Conservation (phyloP, 2,329 filamentous ascomycete species). For the Aspergillus aculeatinus region DNA sequence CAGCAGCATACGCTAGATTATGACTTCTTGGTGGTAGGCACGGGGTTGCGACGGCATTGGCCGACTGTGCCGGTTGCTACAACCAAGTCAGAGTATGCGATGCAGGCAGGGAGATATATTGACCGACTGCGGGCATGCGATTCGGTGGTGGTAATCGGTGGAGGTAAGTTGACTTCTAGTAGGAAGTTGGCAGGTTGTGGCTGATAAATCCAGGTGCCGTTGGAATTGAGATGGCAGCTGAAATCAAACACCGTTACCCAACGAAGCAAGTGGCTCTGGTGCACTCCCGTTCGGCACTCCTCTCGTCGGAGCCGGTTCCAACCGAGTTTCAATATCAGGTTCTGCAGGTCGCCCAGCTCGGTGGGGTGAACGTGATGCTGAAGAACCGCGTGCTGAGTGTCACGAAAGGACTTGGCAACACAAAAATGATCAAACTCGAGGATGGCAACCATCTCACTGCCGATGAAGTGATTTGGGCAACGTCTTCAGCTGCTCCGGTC, state of each 20-base stretch:
- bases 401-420: background rate
- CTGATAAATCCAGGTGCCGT: slow-evolving; percentile 60
- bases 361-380: background rate
- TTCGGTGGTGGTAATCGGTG: slow-evolving; percentile 56
- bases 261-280: slow-evolving; percentile 66
- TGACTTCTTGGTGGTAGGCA: slow-evolving; percentile 69
- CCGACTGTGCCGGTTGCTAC: slow-evolving; percentile 68
- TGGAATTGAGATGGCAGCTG: slow-evolving; percentile 74
- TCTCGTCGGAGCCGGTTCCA: slow-evolving; percentile 69
- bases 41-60: slow-evolving; percentile 66
- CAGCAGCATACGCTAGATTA: background rate
- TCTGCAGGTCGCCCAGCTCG: slow-evolving; percentile 52
- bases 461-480: slow-evolving; percentile 66
- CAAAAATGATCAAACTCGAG: slow-evolving; percentile 54
- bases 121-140: background rate
- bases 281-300: slow-evolving; percentile 66
- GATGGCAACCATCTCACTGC: slow-evolving; percentile 60
- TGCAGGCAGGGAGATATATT: background rate
- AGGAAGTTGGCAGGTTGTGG: slow-evolving; percentile 20
- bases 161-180: slow-evolving; percentile 53
- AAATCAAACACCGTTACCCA: slow-evolving; percentile 65
- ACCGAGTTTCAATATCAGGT: slow-evolving; percentile 64
- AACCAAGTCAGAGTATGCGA: slow-evolving; percentile 57
- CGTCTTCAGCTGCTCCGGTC: slow-evolving; percentile 61
- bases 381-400: slow-evolving; percentile 55